Evolutionary conservation across 768 basidiomycete genomes (phyloP), one percentile per base, ranked within the genome.

Genomic region (Panaeolus papilionaceus): DNA sequence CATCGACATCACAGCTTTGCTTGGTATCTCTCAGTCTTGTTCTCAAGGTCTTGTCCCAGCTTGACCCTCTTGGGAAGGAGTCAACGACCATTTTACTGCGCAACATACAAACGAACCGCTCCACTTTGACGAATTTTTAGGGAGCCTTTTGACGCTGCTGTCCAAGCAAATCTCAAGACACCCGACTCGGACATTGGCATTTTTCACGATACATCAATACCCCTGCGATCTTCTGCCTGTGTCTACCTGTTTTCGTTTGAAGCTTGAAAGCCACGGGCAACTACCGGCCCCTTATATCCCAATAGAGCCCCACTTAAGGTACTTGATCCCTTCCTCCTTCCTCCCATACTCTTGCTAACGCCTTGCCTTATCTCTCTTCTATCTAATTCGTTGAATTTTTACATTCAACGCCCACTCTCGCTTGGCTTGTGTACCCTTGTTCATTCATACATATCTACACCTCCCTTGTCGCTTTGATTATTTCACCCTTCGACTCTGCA

Each of bases 11-110:
- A 16, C 26, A 33, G 26, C 14, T 33, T 58, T 58, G 54, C 54
- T 58, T 58, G 54, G 54, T 33, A 58, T 58, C 54, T 28, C 54
- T 58, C 54, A 20, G 47, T 49, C 20, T 49, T 23, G n/a, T 26
- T 49, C 47, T 49, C 47, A 49, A 49, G 47, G 20, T 26, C 42
- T 44, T 23, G 47, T 51, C 47, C 20, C 28, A 33, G 28, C 28
- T 33, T 33, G 28, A 33, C 28, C 28, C 4, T 49, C 47, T 49
- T 49, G 47, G 47, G 47, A 49, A 49, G 26, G 26, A 20, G 47
- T 20, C n/a, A 51, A 9, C 20, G n/a, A 51, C 47, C 4, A 11
- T 8, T 47, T 51, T 51, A 20, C 20, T 26, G 47, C 16, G 14
- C 42, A 18, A 12, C 42, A 16, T 44, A 51, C 47, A 8, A 26